phyloP scores from a whole-genome alignment of 2,329 filamentous ascomycete species.

The Aplosporella prunicola region DNA sequence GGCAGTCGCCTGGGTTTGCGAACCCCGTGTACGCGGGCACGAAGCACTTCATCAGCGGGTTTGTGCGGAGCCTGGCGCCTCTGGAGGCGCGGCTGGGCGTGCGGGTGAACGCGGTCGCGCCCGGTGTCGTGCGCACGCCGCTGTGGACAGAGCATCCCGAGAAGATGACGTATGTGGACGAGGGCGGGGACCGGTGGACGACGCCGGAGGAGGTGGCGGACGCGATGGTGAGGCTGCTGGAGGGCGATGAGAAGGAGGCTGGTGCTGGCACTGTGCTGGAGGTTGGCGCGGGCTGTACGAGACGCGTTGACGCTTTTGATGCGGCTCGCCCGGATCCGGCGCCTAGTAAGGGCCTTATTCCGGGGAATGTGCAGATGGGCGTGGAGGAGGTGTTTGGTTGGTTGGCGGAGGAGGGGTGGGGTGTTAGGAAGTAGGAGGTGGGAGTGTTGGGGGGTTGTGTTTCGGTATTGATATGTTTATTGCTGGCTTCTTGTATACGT shows the following conservation, averaged over 20 bases:
- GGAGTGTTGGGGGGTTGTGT: no score
- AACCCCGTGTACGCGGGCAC: conserved; percentile 37
- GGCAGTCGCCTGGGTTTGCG: conserved; percentile 28
- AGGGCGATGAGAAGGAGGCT: conserved; percentile 35
- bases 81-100: conserved; percentile 44
- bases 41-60: conserved; percentile 39
- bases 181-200: conserved; percentile 45
- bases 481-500: no score
- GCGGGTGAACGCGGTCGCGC: conserved; percentile 50
- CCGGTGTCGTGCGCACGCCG: conserved; percentile 52
- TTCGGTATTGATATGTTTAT: no score
- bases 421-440: no score
- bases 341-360: conserved; percentile 34
- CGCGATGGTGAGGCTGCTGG: conserved; percentile 48
- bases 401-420: conserved; percentile 43
- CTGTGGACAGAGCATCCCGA: conserved; percentile 54
- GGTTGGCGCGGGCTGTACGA: conserved; percentile 43
- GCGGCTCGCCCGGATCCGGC: conserved; percentile 43
- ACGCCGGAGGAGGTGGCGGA: conserved; percentile 52
- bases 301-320: conserved; percentile 41
- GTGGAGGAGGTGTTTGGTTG: conserved; percentile 42
- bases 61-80: conserved; percentile 40
- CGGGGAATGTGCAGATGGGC: conserved; percentile 32
- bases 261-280: conserved; percentile 46
- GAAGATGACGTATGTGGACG: conserved; percentile 44